phyloP scores from a whole-genome alignment of 441 rosid genomes.

The Euphorbia schlechtendalii region DNA sequence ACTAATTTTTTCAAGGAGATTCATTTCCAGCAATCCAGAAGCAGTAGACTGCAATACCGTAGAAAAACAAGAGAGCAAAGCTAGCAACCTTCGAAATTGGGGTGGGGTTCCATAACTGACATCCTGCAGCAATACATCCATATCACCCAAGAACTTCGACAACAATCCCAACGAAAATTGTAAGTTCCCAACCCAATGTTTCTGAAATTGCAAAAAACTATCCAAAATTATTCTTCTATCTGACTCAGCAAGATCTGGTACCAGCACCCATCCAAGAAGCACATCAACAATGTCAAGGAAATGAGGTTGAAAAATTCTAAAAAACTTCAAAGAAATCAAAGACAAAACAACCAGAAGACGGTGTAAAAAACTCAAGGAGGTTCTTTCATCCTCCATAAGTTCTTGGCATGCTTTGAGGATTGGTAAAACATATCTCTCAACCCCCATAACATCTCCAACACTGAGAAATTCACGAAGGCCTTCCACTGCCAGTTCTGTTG shows the following conservation, averaged over 20 bases:
- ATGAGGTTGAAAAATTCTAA: constrained; percentile 80
- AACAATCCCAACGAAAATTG: constrained; percentile 81
- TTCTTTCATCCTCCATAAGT: constrained; percentile 96
- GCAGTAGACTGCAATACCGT: constrained; percentile 90
- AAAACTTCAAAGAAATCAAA: constrained; percentile 71
- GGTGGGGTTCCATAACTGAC: constrained; percentile 66
- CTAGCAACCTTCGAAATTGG: constrained; percentile 82
- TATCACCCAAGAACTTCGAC: constrained; percentile 83
- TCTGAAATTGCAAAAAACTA: constrained; percentile 93
- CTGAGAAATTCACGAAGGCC: constrained; percentile 76
- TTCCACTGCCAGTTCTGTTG: constrained; percentile 65
- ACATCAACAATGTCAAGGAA: constrained; percentile 89
- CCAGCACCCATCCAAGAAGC: constrained; percentile 97
- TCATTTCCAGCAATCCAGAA: constrained; percentile 89
- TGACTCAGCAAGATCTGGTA: constrained; percentile 72
- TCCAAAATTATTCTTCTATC: constrained; percentile 80
- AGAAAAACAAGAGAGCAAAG: constrained; percentile 89
- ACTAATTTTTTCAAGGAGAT: constrained; percentile 72
- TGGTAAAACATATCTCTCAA: constrained; percentile 71
- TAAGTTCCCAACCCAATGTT: constrained; percentile 87
- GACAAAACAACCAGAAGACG: constrained; percentile 60
- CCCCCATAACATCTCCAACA: constrained; percentile 69
- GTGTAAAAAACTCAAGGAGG: constrained; percentile 71
- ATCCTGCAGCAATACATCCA: constrained; percentile 87
- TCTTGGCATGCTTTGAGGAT: constrained; percentile 87